phyloP scores from a whole-genome alignment of 2,329 filamentous ascomycete species.

The Bipolaris bicolor region DNA sequence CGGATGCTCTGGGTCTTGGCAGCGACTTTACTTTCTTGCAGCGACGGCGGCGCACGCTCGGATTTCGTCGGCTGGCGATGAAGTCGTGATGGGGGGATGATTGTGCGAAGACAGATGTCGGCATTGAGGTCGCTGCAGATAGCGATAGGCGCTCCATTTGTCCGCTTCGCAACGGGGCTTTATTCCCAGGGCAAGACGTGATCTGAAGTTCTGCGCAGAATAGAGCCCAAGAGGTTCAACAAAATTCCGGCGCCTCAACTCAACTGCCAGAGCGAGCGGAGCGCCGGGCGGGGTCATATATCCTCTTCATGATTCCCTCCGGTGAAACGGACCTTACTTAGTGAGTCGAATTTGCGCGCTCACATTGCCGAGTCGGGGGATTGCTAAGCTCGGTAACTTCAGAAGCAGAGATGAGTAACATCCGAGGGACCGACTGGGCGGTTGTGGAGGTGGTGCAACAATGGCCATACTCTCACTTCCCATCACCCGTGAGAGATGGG shows the following conservation, averaged over 20 bases:
- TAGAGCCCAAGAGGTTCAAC: constrained; percentile 40
- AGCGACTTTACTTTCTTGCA: constrained; percentile 46
- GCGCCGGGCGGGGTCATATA: constrained; percentile 21
- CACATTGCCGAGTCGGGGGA: constrained; percentile 20
- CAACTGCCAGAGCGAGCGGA: constrained; percentile 7
- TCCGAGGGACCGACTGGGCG: constrained; percentile 28
- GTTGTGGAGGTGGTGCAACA: constrained; percentile 8
- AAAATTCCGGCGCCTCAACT: constrained; percentile 11
- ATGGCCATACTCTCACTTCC: background rate
- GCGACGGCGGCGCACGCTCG: constrained; percentile 37
- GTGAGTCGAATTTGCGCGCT: constrained; percentile 7
- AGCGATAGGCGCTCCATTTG: constrained; percentile 45
- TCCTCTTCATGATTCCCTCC: constrained; percentile 19
- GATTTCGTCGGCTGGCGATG: constrained; percentile 25
- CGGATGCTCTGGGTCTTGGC: constrained; percentile 41
- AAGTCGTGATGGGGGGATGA: constrained; percentile 23
- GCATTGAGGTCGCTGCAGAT: constrained; percentile 32
- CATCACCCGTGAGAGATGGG: background rate
- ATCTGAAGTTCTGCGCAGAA: constrained; percentile 48
- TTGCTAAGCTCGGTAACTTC: constrained; percentile 41
- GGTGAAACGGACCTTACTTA: constrained; percentile 25
- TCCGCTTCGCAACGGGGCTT: constrained; percentile 43
- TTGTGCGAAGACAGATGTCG: constrained; percentile 28
- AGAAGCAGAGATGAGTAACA: constrained; percentile 25
- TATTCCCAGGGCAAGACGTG: constrained; percentile 39